Base-by-base conservation (phyloP, 2,329 filamentous ascomycete species). In the Hysterium pulicare region DNA sequence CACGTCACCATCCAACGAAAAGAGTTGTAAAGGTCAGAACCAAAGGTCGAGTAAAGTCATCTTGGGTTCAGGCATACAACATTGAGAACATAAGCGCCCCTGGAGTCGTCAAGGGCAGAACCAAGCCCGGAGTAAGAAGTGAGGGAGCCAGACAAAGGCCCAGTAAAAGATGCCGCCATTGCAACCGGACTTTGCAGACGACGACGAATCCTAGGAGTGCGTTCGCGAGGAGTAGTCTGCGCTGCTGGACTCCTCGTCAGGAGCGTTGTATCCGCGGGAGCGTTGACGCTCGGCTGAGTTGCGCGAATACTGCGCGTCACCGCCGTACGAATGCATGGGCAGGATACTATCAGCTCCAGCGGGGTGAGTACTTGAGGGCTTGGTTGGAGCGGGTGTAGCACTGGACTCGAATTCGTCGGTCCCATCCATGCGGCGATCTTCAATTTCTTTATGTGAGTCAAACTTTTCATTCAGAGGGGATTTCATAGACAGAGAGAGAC, bases 81-180 rank as follows among this genome's bases (percentile, higher is more conserved):
- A 28, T 8, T 13, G 24, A 28, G 13, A 28, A 28, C 8, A 28
- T 8, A 28, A 13, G 24, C 34, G 7, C 6, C 10, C 4, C 17
- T 8, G 11, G 20, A 5, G 24, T 15, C 20, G 17, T 31, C 23
- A 55, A 43, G 60, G 63, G 52, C 63, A 67, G 41, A 64, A 66
- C 13, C 58, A 64, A 21, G 61, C 58, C 31, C 52, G 54, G 31
- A 64, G 47, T 41, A 63, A 48, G 28, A 61, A 64, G 36, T 60
- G 50, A 26, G 63, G 63, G 11, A 66, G 52, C 55, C 56, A 65
- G 19, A 58, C 59, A 40, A 60, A 58, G 6, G 55, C 51, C 49
- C 53, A 62, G 41, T 66, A 65, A 19, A 57, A 42, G 4, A 51
- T 42, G 35, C 58, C 57, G 32, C 56, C 54, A 20, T 49, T 46